Percentiles rank a stretch among this genome's conserved stretches.
phyloP scores from a whole-genome alignment of 2,329 filamentous ascomycete species.

The Lasiodiplodia sp. region DNA sequence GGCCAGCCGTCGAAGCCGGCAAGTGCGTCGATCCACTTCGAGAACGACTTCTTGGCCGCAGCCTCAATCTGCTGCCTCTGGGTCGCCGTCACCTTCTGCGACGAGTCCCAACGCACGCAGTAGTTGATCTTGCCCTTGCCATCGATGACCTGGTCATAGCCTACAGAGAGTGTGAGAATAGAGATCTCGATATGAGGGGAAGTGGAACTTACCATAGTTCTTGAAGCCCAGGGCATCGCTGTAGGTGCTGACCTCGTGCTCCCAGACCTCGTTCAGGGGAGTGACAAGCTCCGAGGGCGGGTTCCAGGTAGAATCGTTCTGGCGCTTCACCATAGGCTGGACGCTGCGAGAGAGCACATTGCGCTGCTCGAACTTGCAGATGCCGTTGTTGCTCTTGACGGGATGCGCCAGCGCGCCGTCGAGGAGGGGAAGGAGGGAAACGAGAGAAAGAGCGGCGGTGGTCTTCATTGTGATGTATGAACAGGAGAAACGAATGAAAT shows the following conservation, averaged over 20 bases:
- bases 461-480: constrained; percentile 34
- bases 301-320: constrained; percentile 36
- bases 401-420: constrained; percentile 32
- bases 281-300: constrained; percentile 39
- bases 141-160: constrained; percentile 36
- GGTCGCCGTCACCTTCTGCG: constrained; percentile 45
- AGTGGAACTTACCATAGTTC: constrained; percentile 36
- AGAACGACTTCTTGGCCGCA: constrained; percentile 46
- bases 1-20: constrained; percentile 56
- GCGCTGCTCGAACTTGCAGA: constrained; percentile 31
- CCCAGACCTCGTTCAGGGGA: constrained; percentile 38
- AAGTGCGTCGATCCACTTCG: constrained; percentile 54
- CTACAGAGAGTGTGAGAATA: background rate
- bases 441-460: constrained; percentile 34
- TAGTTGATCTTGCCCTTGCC: constrained; percentile 48
- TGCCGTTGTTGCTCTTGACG: constrained; percentile 33
- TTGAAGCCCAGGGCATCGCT: constrained; percentile 38
- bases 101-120: constrained; percentile 57
- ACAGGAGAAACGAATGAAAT: constrained; percentile 1
- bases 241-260: constrained; percentile 38
- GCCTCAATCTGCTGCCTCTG: constrained; percentile 49
- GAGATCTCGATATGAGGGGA: background rate
- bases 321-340: constrained; percentile 34
- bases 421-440: constrained; percentile 34
- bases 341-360: constrained; percentile 35